Evolutionary conservation across 192 early-diverging fungal genomes (phyloP), one percentile per base, ranked within the genome.

Genomic region (Coemansia sp.): DNA sequence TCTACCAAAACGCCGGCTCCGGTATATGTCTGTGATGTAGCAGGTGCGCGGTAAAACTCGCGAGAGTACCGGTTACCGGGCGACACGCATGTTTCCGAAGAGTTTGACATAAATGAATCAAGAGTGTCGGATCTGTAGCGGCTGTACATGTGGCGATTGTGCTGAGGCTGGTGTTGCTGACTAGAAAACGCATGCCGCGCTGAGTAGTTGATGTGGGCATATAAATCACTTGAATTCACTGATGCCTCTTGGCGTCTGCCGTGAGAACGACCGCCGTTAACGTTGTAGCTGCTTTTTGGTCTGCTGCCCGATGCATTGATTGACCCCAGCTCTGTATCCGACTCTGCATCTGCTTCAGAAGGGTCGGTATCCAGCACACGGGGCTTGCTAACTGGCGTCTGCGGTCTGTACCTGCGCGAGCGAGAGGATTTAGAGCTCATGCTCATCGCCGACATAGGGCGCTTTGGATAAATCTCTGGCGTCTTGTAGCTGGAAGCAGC

Each of bases 61-160:
- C 68, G 39, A 9, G 74, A 71, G 22, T 65, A n/a, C n/a, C 64
- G 64, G 35, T 59, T 68, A 5, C 67, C 64, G 0, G 71, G 73
- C 36, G 79, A 75, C 28, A 74, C 79, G 39, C 79, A 82, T 11
- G 79, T 82, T 45, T 82, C 79, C 1, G 78, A 81, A 15, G 79
- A 82, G 68, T 82, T 82, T 4, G 74, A 76, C 32, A 68, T 8
- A 15, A 66, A 20, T 4, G 79, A 74, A n/a, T 76, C 79, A 15
- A 67, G 32, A 7, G 79, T 82, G 41, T 76, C 68, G 3, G 79
- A 73, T 22, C 74, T 68, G 15, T 68, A 55, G 3, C 79, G 74
- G 4, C 43, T 67, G 11, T 36, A 2, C 37, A 48, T 32, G 28
- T 36, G 51, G 37, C 6, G 22, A 1, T 36, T 51, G 6, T 51